phyloP scores from a whole-genome alignment of 2,329 filamentous ascomycete genomes.

The Stenocarpella maydis region DNA sequence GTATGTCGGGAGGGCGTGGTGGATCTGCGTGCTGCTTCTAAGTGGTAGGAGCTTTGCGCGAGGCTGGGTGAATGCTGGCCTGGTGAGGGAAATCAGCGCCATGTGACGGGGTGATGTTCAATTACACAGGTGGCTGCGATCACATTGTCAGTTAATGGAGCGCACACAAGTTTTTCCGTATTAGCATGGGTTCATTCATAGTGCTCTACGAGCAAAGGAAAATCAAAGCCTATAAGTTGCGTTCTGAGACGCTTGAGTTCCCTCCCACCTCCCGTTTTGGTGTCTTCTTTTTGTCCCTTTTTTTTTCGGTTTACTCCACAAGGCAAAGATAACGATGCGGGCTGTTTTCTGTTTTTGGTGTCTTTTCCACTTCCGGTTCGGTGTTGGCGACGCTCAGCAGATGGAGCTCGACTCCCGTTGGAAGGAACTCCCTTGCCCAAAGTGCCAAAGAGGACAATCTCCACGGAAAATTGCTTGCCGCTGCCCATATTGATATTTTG shows the following conservation, averaged over 20 bases:
- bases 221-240: not conserved
- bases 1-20: slow-evolving; percentile 49
- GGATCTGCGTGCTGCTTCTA: slow-evolving; percentile 48
- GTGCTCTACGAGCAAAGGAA: not conserved
- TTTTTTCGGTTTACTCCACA: not conserved
- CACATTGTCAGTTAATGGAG: not conserved
- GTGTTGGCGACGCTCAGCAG: not conserved
- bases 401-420: not conserved
- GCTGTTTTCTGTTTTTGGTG: not conserved
- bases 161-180: not conserved
- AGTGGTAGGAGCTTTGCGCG: slow-evolving; percentile 52
- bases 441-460: too few species aligned
- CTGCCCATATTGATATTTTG: too few species aligned
- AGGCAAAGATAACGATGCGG: not conserved
- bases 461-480: too few species aligned
- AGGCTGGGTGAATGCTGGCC: slow-evolving; percentile 51
- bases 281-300: not conserved
- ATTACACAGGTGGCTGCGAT: not conserved
- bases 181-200: not conserved
- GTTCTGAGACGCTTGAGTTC: not conserved
- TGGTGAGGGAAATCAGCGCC: slow-evolving; percentile 43
- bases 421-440: too few species aligned
- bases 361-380: not conserved
- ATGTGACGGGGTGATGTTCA: not conserved
- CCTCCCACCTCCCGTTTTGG: not conserved